Base-by-base conservation (phyloP, 305 asterid genomes). In the Plantago coronopus region DNA sequence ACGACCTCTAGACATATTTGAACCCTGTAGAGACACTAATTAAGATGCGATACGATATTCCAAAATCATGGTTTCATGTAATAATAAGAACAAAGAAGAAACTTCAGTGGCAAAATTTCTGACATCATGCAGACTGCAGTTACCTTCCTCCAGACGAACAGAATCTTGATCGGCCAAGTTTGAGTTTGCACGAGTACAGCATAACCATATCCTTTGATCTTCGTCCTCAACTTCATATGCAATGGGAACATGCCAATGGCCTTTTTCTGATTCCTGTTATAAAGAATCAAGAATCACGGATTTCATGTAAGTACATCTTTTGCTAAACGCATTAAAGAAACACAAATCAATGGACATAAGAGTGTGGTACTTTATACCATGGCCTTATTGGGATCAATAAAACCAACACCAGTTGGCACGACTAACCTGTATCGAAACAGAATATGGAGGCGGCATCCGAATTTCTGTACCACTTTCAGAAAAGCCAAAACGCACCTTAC, bases 361-460 rank as follows among this genome's bases (percentile, higher is more conserved):
- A 15, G 16, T 23, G 16, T 13, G 27, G 42, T 25, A 17, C 15
- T 54, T 27, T 7, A 9, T 25, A 38, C 43, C 13, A 38, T 11
- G 1, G 43, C 43, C 15, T 38, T 38, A 11, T 11, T 38, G 43
- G 43, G 43, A 38, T 0, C 10, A 1, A 38, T 2, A 38, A 2
- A 38, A 10, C 43, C 38, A 51, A 12, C 47, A 44, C 42, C 19
- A 40, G 22, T 64, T 65, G 47, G 63, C 51, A 54, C 54, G 21
- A 50, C 76, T 53, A 48, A 83, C 96, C 91, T 90, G 96, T 78
- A 90, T 87, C 48, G 85, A 89, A 62, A 90, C 80, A 56, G 96
- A 85, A 68, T 82, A 90, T 34, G 96, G 96, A 67, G 97, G 95
- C 4, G 96, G 96, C 96, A 87, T 85, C 74, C 53, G 83, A 69